These are phyloP conservation scores for Scheffersomyces titani DNA, from an alignment of 1,139 yeast genomes.

Conservation along the genomic window DNA sequence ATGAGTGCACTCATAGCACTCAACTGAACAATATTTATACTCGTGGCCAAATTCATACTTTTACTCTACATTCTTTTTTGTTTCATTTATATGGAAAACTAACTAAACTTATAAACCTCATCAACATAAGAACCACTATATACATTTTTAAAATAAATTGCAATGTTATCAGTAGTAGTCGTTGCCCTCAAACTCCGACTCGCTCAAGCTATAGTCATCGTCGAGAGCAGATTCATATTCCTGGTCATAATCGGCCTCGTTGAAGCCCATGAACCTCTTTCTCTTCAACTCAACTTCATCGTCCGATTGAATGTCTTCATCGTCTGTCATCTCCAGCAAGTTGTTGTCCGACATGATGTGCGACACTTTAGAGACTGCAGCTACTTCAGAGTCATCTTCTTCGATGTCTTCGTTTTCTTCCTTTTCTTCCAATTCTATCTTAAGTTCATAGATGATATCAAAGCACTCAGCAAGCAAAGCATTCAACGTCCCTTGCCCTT, in stretches of 20 bases:
- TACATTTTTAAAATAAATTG: background rate
- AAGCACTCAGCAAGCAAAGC: conserved; percentile 92
- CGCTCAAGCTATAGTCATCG: conserved; percentile 25
- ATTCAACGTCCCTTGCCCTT: conserved; percentile 92
- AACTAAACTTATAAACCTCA: background rate
- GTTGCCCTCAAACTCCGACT: conserved; percentile 43
- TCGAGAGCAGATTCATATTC: conserved; percentile 38
- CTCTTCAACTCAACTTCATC: conserved; percentile 48
- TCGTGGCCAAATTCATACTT: too few species aligned
- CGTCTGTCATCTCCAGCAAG: conserved; percentile 19
- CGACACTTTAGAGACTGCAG: conserved; percentile 12
- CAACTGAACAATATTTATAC: background rate
- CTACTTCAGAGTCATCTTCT: conserved; percentile 13
- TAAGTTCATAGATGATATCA: conserved; percentile 87
- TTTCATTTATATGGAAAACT: background rate
- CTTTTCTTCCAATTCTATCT: conserved; percentile 80
- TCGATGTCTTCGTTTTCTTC: conserved; percentile 37
- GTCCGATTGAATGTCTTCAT: conserved; percentile 32
- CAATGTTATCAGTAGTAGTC: conserved; percentile 37
- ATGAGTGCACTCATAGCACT: background rate
- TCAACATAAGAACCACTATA: background rate
- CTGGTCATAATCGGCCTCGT: conserved; percentile 50
- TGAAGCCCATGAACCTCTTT: conserved; percentile 44
- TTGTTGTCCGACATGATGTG: conserved; percentile 2
- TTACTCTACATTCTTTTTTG: background rate